Base-by-base conservation (phyloP, 2,329 filamentous ascomycete species). In the Pseudogymnoascus sp. region DNA sequence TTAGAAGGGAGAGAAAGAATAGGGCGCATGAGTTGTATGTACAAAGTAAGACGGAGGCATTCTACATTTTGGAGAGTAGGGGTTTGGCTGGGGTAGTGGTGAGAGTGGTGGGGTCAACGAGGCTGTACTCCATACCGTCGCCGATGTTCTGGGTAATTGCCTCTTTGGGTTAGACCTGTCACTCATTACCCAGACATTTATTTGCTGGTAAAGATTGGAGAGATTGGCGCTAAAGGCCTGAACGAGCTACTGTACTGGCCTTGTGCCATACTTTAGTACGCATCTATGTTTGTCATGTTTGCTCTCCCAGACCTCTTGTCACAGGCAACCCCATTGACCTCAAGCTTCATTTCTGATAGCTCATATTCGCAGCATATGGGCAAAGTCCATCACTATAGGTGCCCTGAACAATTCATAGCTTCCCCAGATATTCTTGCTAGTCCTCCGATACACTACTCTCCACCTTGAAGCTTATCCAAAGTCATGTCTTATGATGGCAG, bases 401-500 rank as follows among this genome's bases (percentile, higher is more conserved):
- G 37, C 37, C 19, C 14, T 19, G n/a, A 41, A 41, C n/a, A 2
- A 41, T 41, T 19, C n/a, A 16, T 19, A 41, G 37, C n/a, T 16
- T 16, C 6, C n/a, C 37, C 37, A 41, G 6, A 41, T 16, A 41
- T 1, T 4, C n/a, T 19, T 41, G 37, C 37, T 16, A n/a, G n/a
- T 16, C n/a, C n/a, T 19, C 4, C 37, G 37, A 41, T 16, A 41
- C n/a, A 41, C 2, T 41, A 16, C 37, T n/a, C 37, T 16, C 37
- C 14, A 16, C n/a, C n/a, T 41, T 41, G n/a, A 16, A 41, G 37
- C 37, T 3, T 41, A n/a, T 41, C 14, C 7, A 19, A n/a, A 6
- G n/a, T 7, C 37, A 41, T 41, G 37, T 41, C 37, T 41, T 41
- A 41, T 41, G 37, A 41, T 41, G 37, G 64, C 21, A 68, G 67